Conservation (phyloP, 352 stramenopile species). For the Globisporangium parvum region DNA sequence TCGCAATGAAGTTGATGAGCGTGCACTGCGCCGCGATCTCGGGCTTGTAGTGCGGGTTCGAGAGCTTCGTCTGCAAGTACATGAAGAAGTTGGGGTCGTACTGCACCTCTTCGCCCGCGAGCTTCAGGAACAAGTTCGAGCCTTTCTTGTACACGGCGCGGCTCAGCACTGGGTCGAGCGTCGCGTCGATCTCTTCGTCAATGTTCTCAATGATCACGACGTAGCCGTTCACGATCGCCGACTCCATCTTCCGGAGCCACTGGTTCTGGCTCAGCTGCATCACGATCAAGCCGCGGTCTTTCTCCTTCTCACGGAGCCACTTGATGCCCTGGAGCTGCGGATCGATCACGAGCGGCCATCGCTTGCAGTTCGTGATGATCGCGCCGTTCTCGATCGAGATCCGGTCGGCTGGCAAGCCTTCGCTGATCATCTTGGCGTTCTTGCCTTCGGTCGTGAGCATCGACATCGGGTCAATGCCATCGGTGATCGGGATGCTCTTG, state of each 20-base stretch:
- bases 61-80: conserved; percentile 96
- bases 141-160: conserved; percentile 96
- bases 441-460: conserved; percentile 96
- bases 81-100: conserved; percentile 96
- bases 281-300: conserved; percentile 88
- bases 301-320: conserved; percentile 95
- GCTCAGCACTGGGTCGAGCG: conserved; percentile 93
- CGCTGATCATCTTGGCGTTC: conserved; percentile 97
- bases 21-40: conserved; percentile 95
- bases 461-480: conserved; percentile 92
- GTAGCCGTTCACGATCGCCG: conserved; percentile 92
- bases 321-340: conserved; percentile 98
- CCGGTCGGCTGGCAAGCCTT: conserved; percentile 95
- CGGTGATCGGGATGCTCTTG: conserved; percentile 92
- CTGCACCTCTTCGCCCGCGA: conserved; percentile 94
- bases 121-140: conserved; percentile 91
- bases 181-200: conserved; percentile 95
- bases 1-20: conserved; percentile 98
- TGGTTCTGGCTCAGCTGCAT: conserved; percentile 95
- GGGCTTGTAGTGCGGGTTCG: conserved; percentile 97
- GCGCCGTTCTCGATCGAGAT: conserved; percentile 98
- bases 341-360: conserved; percentile 97
- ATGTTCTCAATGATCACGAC: conserved; percentile 98
- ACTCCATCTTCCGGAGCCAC: conserved; percentile 93
- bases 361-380: conserved; percentile 96